Conservation (phyloP, 192 early-diverging fungal species). For the Entomortierella parvispora region DNA sequence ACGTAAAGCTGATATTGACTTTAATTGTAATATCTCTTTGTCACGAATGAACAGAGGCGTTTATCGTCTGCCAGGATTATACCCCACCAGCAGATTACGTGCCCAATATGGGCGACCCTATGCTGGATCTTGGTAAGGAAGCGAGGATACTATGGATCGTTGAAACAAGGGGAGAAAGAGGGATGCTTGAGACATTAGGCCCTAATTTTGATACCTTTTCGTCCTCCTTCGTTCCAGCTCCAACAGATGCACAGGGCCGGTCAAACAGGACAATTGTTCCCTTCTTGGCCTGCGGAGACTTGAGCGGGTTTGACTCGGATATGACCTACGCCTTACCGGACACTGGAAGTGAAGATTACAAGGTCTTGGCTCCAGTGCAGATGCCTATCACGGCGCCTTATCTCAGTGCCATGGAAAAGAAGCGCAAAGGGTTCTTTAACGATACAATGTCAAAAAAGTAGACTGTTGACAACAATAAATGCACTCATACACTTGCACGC, state of each 20-base stretch:
- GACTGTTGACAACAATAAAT: neutral
- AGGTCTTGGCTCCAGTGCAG: slow-evolving; percentile 77
- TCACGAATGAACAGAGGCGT: slow-evolving; percentile 71
- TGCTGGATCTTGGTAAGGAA: slow-evolving; percentile 82
- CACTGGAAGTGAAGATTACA: slow-evolving; percentile 38
- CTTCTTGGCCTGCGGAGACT: slow-evolving; percentile 92
- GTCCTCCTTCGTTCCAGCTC: slow-evolving; percentile 11
- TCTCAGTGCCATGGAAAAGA: slow-evolving; percentile 80
- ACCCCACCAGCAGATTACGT: slow-evolving; percentile 84
- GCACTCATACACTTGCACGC: too few species aligned
- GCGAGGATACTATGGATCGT: too few species aligned
- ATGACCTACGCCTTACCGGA: slow-evolving; percentile 81
- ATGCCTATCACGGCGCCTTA: slow-evolving; percentile 91
- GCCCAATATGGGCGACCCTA: slow-evolving; percentile 90
- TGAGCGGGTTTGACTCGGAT: slow-evolving; percentile 87
- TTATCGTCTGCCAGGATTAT: slow-evolving; percentile 94
- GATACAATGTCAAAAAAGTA: slow-evolving; percentile 56
- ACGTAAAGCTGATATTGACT: too few species aligned
- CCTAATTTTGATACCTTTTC: neutral
- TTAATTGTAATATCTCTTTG: neutral
- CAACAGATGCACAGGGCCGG: slow-evolving; percentile 71
- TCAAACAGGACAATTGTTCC: slow-evolving; percentile 85
- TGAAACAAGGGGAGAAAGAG: too few species aligned
- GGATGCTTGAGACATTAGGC: too few species aligned
- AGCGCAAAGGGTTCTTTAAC: slow-evolving; percentile 80